Evolutionary conservation across 75 land plant genomes (phyloP), one percentile per base, ranked within the genome.

Genomic region (Azolla pinnata): DNA sequence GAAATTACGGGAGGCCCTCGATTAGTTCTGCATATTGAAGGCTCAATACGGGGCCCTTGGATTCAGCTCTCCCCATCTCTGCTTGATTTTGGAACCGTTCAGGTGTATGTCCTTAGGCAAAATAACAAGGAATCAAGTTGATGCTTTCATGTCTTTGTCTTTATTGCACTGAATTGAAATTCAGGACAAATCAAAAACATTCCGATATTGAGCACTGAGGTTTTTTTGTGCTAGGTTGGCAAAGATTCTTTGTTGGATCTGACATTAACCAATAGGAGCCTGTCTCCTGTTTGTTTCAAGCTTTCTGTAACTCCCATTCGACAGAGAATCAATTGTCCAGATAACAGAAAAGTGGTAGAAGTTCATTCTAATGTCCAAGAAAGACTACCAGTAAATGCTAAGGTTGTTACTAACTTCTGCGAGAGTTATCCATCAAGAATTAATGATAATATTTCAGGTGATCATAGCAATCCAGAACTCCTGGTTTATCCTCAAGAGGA

Each of bases 1-100:
- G 29, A 52, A 26, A 27, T 52, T 19, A 52, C 2, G 5, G 54
- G 54, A 52, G 54, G 54, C 29, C 54, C 54, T 27, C 16, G 27
- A 52, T 5, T 25, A 14, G 29, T 24, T 25, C 14, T 52, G 29
- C 24, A 52, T 3, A 27, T 52, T 26, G 29, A 52, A 52, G 54
- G 54, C 3, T 52, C 29, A 4, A 14, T 52, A 23, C 54, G 14
- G 28, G 54, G 54, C 24, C 54, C 54, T 3, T 52, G 16, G 27
- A 14, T 52, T 27, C 25, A 52, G 3, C 24, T 52, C 12, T 21
- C 54, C 2, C 54, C 54, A 23, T 26, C 29, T 19, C 27, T 52
- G 2, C 29, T 52, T 18, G 54, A 52, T 27, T 52, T 52, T 27
- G 54, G 54, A 25, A 14, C 27, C 27, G 29, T 27, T 21, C 26